Base-by-base conservation (phyloP, 1,139 yeast species). In the Taphrina populina region DNA sequence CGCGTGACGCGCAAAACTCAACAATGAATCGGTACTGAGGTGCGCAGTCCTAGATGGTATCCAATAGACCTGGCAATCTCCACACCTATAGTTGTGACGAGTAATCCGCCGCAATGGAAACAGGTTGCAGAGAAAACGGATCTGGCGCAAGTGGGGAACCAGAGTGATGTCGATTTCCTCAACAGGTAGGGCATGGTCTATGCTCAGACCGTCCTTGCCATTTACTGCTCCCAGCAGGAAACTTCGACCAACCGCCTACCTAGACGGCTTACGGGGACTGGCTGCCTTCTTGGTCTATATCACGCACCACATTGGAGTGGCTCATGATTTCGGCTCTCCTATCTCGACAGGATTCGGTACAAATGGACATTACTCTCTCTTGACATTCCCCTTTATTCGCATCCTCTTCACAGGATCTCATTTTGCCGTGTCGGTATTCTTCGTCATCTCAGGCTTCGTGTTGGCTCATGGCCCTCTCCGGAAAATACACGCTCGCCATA, bases 241-340 rank as follows among this genome's bases (percentile, higher is more conserved):
- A 30, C 40, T 32, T 3, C 39, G 51, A 19, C 19, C 15, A 17
- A 46, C 52, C 10, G 52, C 52, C 11, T 46, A 46, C 19, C 39
- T 46, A 17, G 52, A 46, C 20, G 52, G 52, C 5, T 26, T 46
- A 8, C 52, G 52, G 13, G 52, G 52, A 10, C 33, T 46, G 4
- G 52, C 52, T 7, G 52, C 52, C 11, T 35, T 46, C 19, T 24
- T 46, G 21, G 52, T 46, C n/a, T 46, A 46, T 29, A 24, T 46
- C 15, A 37, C 27, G 4, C 52, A 46, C 29, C 52, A 46, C 27
- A 26, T 34, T 6, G 40, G 52, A n/a, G n/a, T 26, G 33, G 52
- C 43, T 13, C 52, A 46, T 35, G 33, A 24, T 10, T 24, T 34
- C 26, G 52, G 52, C 15, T 13, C 27, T 13, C 44, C 44, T 10